phyloP scores from a whole-genome alignment of 1,139 yeast genomes.

The Nakaseomyces uthaithaninus region DNA sequence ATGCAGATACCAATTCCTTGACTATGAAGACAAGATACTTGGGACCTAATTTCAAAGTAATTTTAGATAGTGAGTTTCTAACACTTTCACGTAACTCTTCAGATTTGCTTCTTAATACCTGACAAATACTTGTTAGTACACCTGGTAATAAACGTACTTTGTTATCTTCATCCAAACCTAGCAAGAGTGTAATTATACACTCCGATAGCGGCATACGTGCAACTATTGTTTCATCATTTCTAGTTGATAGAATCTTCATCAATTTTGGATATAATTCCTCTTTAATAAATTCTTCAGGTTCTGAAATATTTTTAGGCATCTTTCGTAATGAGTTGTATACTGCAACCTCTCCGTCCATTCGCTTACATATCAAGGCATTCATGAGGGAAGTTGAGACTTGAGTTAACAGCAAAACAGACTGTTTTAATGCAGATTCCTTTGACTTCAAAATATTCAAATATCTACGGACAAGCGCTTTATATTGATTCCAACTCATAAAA shows the following conservation, averaged over 20 bases:
- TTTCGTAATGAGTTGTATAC: slow-evolving; percentile 24
- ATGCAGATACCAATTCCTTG: slow-evolving; percentile 68
- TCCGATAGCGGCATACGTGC: slow-evolving; percentile 74
- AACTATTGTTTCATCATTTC: slow-evolving; percentile 73
- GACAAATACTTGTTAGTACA: slow-evolving; percentile 74
- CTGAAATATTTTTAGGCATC: slow-evolving; percentile 36
- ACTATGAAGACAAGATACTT: slow-evolving; percentile 64
- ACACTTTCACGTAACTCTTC: slow-evolving; percentile 86
- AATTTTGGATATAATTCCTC: slow-evolving; percentile 57
- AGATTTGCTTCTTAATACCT: slow-evolving; percentile 75
- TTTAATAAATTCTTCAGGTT: slow-evolving; percentile 46
- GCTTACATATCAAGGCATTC: slow-evolving; percentile 25
- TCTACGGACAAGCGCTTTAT: slow-evolving; percentile 63
- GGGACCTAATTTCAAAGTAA: slow-evolving; percentile 61
- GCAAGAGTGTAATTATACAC: slow-evolving; percentile 63
- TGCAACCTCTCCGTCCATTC: slow-evolving; percentile 10
- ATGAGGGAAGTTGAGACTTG: slow-evolving; percentile 52
- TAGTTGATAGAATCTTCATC: slow-evolving; percentile 47
- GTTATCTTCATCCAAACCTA: slow-evolving; percentile 52
- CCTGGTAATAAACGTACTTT: slow-evolving; percentile 66
- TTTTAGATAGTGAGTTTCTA: slow-evolving; percentile 64
- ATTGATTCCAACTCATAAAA: slow-evolving; percentile 71
- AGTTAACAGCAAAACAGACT: slow-evolving; percentile 54
- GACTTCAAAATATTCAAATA: slow-evolving; percentile 51
- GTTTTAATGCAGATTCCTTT: slow-evolving; percentile 48